These are phyloP conservation scores for Lantana camara DNA, from an alignment of 257 asterid species.

Conservation along the genomic window DNA sequence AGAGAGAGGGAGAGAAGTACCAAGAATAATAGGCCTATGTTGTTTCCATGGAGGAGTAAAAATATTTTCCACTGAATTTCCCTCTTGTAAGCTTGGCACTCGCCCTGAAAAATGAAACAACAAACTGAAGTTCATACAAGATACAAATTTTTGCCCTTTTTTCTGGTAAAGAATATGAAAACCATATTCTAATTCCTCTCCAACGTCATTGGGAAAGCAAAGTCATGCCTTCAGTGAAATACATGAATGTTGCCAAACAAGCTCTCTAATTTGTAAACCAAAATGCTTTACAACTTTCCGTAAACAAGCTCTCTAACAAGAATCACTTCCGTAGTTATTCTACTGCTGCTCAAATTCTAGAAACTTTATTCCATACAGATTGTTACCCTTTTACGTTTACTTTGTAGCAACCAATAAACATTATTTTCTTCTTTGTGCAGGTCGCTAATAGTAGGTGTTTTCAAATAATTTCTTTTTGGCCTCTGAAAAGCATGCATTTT, in stretches of 20 bases:
- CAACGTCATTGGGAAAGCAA: background rate
- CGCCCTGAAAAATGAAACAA: conserved; percentile 60
- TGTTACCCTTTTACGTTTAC: too few relatives aligned
- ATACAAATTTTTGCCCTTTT: background rate
- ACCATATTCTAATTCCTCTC: conserved; percentile 20
- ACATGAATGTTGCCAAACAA: conserved; percentile 14
- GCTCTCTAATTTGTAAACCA: conserved; percentile 1
- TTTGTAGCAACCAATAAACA: too few relatives aligned
- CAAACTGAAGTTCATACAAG: conserved; percentile 21
- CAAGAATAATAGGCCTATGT: conserved; percentile 89
- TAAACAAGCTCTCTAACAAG: too few relatives aligned
- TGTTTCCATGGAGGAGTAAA: conserved; percentile 79
- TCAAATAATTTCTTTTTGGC: background rate
- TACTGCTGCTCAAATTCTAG: too few relatives aligned
- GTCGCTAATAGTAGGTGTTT: background rate
- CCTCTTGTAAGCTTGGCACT: conserved; percentile 92
- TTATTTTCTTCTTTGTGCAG: background rate
- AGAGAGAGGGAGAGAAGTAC: conserved; percentile 39
- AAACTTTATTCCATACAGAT: too few relatives aligned
- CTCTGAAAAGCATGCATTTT: background rate
- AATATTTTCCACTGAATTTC: conserved; percentile 80
- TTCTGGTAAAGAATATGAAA: too few relatives aligned
- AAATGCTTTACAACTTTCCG: too few relatives aligned
- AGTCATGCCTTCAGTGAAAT: conserved; percentile 6
- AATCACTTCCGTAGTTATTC: too few relatives aligned